Conservation (phyloP, 495 filamentous ascomycete genomes). For the Extremus antarcticus region DNA sequence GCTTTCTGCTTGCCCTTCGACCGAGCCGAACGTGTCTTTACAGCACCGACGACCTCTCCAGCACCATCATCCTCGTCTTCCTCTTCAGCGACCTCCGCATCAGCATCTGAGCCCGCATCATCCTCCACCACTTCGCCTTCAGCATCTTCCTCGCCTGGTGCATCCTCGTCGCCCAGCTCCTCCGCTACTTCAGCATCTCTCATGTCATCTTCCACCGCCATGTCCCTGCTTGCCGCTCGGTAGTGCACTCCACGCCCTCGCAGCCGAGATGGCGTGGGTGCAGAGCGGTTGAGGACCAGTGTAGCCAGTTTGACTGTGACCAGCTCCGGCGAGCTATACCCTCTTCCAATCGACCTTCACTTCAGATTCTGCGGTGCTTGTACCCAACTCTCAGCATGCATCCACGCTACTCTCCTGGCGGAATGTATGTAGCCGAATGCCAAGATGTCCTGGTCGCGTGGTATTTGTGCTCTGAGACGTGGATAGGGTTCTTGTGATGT, state of each 20-base stretch:
- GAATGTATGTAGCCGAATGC: neutral
- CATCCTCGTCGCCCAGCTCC: constrained; percentile 24
- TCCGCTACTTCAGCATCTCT: constrained; percentile 14
- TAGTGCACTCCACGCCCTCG: constrained; percentile 19
- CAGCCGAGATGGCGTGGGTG: constrained; percentile 20
- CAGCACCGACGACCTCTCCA: constrained; percentile 60
- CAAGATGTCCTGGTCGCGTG: neutral
- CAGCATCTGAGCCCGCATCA: constrained; percentile 32
- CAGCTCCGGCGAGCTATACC: neutral
- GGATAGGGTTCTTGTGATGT: neutral
- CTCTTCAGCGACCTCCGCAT: constrained; percentile 31
- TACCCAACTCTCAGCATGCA: neutral
- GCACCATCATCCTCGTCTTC: constrained; percentile 36
- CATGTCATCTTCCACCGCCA: constrained; percentile 13
- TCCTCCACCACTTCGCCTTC: constrained; percentile 35
- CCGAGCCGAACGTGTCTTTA: constrained; percentile 42
- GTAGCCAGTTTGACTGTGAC: constrained; percentile 17
- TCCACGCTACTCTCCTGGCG: neutral
- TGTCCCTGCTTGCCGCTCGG: constrained; percentile 2
- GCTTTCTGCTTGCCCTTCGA: constrained; percentile 26
- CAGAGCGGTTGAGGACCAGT: constrained; percentile 14
- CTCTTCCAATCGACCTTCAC: neutral
- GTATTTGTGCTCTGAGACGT: neutral
- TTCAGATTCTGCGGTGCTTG: neutral
- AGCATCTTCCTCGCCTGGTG: constrained; percentile 13